A percentile compares a stretch with the other conserved stretches of the same genome.
phyloP scores from a whole-genome alignment of 495 filamentous ascomycete species.

The Amphirosellinia nigrospora region DNA sequence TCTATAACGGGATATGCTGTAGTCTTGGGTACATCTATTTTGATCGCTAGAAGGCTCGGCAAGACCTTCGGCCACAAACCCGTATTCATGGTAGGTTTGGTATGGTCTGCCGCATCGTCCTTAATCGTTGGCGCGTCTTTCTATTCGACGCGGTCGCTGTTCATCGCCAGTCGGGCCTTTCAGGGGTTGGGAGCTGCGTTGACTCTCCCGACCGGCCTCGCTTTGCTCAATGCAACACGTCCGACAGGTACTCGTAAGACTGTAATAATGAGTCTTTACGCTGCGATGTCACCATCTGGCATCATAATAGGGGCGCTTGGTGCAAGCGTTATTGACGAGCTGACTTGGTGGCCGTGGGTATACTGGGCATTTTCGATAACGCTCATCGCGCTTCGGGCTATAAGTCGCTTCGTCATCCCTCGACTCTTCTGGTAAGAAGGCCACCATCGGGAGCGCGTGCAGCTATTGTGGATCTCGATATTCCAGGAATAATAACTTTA shows the following conservation, averaged over 20 bases:
- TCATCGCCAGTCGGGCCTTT: conserved; percentile 53
- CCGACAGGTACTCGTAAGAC: conserved; percentile 52
- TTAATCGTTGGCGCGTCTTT: conserved; percentile 59
- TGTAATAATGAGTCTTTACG: conserved; percentile 59
- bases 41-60: conserved; percentile 63
- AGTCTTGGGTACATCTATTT: conserved; percentile 69
- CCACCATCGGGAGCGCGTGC: conserved; percentile 37
- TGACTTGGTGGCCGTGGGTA: conserved; percentile 67
- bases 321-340: conserved; percentile 52
- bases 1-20: conserved; percentile 57
- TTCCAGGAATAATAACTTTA: conserved; percentile 52
- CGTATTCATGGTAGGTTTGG: conserved; percentile 64
- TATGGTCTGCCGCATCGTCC: conserved; percentile 69
- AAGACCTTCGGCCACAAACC: conserved; percentile 68
- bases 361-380: conserved; percentile 61
- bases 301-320: conserved; percentile 51
- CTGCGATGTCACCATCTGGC: conserved; percentile 57
- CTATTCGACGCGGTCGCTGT: conserved; percentile 46
- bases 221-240: conserved; percentile 52
- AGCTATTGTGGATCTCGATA: conserved; percentile 49
- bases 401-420: conserved; percentile 40
- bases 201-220: conserved; percentile 57
- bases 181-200: conserved; percentile 61
- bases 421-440: conserved; percentile 31
- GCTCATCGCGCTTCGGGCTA: conserved; percentile 52